Base-by-base conservation (phyloP, 768 basidiomycete species). In the Boletus tylopilopsis region DNA sequence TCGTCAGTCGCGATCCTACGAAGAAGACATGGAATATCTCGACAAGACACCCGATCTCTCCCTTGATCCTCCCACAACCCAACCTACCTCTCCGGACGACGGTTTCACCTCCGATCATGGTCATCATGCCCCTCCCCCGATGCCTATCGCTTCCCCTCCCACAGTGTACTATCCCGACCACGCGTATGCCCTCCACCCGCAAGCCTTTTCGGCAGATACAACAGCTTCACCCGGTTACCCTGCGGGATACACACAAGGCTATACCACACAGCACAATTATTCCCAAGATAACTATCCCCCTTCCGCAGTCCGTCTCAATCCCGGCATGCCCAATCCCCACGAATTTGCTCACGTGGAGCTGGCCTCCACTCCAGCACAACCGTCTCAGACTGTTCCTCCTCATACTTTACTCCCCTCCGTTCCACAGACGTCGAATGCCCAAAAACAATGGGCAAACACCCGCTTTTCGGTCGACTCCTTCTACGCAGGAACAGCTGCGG, bases 391-490 rank as follows among this genome's bases (percentile, higher is more conserved):
- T 18, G 7, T 9, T 18, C 47, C 52, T 29, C 59, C 61, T 3
- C 11, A 36, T 33, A 48, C 52, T 6, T 36, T 59, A 15, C 63
- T 53, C 16, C 61, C 59, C 5, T 47, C 65, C 21, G 47, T 47
- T 43, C 23, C 39, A 6, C 33, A 35, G 4, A 36, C 40, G 8
- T 25, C 21, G 5, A 29, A 39, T 16, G 34, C 32, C 27, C 50
- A 57, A 2, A 52, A 47, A 18, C 57, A 50, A 32, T 40, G 45
- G 41, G 25, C 44, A 38, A 45, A 46, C 25, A 32, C 46, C 24
- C 67, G 56, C 37, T 54, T 43, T 10, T 69, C 66, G 10, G 27
- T 60, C 22, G 68, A 67, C 49, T 69, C 66, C 10, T 67, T 67
- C 29, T 67, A 67, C 12, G 21, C 56, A 1, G 63, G 66, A 42